These are phyloP conservation scores for Tolypocladium endophyticum DNA, from an alignment of 2,329 filamentous ascomycete genomes.

Conservation along the genomic window DNA sequence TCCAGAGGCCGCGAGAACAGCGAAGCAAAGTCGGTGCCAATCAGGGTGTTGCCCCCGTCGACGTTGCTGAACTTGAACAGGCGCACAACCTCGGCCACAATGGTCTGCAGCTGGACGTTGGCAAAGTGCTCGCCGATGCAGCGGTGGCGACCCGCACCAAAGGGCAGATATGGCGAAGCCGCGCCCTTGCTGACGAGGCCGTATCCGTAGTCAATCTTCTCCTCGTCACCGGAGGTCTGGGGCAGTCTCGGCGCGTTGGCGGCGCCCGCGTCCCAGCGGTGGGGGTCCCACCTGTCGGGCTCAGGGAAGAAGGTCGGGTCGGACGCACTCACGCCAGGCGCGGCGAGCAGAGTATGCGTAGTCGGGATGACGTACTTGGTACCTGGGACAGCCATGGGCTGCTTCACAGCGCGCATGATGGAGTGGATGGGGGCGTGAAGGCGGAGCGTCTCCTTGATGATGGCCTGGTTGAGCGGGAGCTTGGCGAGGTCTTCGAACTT, in stretches of 20 bases:
- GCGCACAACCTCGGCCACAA: conserved; percentile 66
- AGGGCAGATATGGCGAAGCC: conserved; percentile 82
- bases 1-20: conserved; percentile 65
- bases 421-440: conserved; percentile 90
- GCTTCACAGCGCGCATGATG: conserved; percentile 86
- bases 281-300: conserved; percentile 75
- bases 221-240: conserved; percentile 41
- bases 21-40: conserved; percentile 58
- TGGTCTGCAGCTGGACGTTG: conserved; percentile 82
- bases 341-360: conserved; percentile 70
- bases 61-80: conserved; percentile 70
- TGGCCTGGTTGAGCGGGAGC: conserved; percentile 70
- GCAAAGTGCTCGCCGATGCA: conserved; percentile 98
- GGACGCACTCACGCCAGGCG: conserved; percentile 70
- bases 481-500: conserved; percentile 68
- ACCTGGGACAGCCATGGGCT: conserved; percentile 71
- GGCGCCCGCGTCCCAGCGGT: conserved; percentile 70
- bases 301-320: conserved; percentile 71
- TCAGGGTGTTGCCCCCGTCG: conserved; percentile 57
- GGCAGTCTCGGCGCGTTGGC: conserved; percentile 38
- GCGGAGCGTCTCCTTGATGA: conserved; percentile 86
- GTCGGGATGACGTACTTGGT: conserved; percentile 77
- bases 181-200: conserved; percentile 87
- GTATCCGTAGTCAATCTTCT: conserved; percentile 88
- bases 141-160: conserved; percentile 83